phyloP scores from a whole-genome alignment of 1,284 basidiomycete species.

The Coniophora puteana region DNA sequence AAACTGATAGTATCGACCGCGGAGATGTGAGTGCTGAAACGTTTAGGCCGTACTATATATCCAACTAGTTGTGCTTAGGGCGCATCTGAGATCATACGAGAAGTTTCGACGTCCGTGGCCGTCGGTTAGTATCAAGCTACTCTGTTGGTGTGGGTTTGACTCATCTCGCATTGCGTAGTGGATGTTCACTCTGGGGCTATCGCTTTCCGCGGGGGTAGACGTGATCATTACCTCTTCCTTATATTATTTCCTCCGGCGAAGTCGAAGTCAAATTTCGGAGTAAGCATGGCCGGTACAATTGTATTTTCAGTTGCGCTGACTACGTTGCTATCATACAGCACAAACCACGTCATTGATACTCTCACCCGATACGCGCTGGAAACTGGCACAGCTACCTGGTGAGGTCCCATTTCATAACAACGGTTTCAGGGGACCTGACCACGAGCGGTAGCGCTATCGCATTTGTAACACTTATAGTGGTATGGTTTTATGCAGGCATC shows the following conservation, averaged over 20 bases:
- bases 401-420: slow-evolving; percentile 7
- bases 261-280: slow-evolving; percentile 38
- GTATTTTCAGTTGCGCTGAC: slow-evolving; percentile 4
- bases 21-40: slow-evolving; percentile 17
- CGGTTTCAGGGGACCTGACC: not conserved
- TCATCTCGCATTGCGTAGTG: slow-evolving; percentile 22
- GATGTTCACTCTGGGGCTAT: slow-evolving; percentile 52
- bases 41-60: not conserved
- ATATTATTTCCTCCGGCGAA: slow-evolving; percentile 41
- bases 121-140: too few relatives aligned
- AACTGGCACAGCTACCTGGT: slow-evolving; percentile 48
- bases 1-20: slow-evolving; percentile 12
- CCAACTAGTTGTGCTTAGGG: slow-evolving; percentile 9
- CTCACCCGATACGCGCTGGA: slow-evolving; percentile 52
- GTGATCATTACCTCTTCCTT: slow-evolving; percentile 46
- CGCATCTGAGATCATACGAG: slow-evolving; percentile 12
- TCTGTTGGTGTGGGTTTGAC: slow-evolving; percentile 9
- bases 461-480: slow-evolving; percentile 39
- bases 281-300: slow-evolving; percentile 11
- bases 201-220: slow-evolving; percentile 47
- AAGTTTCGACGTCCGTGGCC: slow-evolving; percentile 14
- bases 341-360: slow-evolving; percentile 46
- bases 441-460: slow-evolving; percentile 28
- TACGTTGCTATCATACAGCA: slow-evolving; percentile 32
- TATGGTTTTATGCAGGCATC: slow-evolving; percentile 20